Conservation (phyloP, 345 rosid genomes). For the Punica granatum region DNA sequence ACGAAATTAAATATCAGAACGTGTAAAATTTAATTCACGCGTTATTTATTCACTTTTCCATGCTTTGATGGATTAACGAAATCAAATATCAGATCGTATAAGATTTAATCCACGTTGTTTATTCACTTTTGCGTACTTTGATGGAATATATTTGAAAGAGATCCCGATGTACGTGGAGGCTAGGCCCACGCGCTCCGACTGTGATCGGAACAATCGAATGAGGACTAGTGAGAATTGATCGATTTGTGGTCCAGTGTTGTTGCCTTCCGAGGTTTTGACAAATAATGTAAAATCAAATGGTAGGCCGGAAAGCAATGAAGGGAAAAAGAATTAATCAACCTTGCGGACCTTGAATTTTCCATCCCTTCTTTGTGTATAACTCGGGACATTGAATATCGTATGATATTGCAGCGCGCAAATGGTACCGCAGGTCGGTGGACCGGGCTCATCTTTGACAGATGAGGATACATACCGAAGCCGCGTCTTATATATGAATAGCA, state of each 20-base stretch:
- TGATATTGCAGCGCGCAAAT: neutral
- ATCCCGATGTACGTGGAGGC: neutral
- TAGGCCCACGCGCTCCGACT: neutral
- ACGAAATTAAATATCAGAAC: no score
- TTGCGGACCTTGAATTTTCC: neutral
- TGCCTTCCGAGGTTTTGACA: neutral
- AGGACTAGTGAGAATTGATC: neutral
- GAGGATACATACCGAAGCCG: neutral
- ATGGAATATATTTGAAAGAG: neutral
- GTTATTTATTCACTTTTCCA: neutral
- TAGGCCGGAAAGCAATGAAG: neutral
- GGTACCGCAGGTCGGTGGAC: neutral
- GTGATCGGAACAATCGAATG: neutral
- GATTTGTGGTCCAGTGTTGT: neutral
- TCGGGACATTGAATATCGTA: neutral
- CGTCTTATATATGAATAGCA: no score
- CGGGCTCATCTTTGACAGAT: neutral
- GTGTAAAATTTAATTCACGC: no score
- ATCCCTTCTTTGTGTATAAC: neutral
- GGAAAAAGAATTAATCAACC: neutral
- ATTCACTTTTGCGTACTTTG: neutral
- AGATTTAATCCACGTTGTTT: neutral
- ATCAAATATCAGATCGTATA: neutral
- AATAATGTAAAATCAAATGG: neutral
- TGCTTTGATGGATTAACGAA: neutral